Base-by-base conservation (phyloP, 2,329 filamentous ascomycete species). In the Phialophora verrucosa region DNA sequence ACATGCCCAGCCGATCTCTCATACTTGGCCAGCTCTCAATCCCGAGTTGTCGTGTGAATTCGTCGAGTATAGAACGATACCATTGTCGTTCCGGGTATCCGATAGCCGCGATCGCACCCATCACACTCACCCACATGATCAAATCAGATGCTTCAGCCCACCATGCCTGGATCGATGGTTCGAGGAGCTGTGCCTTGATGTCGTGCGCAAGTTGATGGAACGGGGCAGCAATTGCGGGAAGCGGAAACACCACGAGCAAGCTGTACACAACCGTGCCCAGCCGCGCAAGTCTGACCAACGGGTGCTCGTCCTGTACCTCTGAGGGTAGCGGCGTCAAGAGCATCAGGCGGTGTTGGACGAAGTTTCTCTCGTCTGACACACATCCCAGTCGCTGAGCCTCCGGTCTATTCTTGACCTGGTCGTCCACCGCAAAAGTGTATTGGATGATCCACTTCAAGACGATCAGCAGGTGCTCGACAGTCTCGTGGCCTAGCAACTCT, bases 81-180 rank as follows among this genome's bases (percentile, higher is more conserved):
- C 77, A 80, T 1, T 66, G 50, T 4, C 77, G 75, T 32, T 77
- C 72, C 0, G 71, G 68, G 0, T 70, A 70, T n/a, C 73, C 71
- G 14, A 74, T 71, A 0, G 78, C 75, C 1, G 78, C 77, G 25
- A 81, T 79, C 3, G 76, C 78, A 3, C 78, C 78, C 8, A 81
- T 71, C 0, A 73, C 72, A 6, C 79, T 67, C 3, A 76, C 70
- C 79, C 79, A 81, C 14, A 80, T 63, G 2, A 80, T 69, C 38
- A 74, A 63, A 27, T 71, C 72, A 7, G 72, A 62, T 1, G 71
- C 69, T 6, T 72, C 69, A 0, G 70, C 65, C 77, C 76, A 80
- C 7, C 73, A 58, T 0, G 54, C 50, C 0, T 69, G 66, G 1
- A 74, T 60, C 3, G 69, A 65, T 2, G 74, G 68, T 14, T 72